Evolutionary conservation across 2,329 filamentous ascomycete species (phyloP), one percentile per base, ranked within the genome.

Genomic region (Zasmidium citrigriseum): DNA sequence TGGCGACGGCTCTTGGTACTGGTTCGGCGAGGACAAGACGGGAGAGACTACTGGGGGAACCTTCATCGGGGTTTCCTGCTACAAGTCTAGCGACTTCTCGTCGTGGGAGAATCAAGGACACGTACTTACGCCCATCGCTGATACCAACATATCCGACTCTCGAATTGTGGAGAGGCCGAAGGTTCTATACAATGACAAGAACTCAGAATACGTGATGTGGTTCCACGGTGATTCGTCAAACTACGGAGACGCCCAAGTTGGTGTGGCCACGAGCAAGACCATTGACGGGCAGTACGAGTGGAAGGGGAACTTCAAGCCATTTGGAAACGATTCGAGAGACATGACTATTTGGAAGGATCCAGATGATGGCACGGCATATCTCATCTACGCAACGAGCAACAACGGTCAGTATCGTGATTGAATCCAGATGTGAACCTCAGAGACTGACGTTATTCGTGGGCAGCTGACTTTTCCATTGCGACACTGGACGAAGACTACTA

Each of bases 11-110:
- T 82, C 80, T 0, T 90, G 85, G 75, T 90, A 89, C 74, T 81
- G 86, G 74, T 83, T 89, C 29, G 88, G 88, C 16, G 87, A 90
- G 70, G 87, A 89, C 73, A 89, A 89, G 70, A 83, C 83, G 1
- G 74, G 82, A n/a, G 85, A 86, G 22, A 80, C 77, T 1, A 73
- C 77, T 0, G 58, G 57, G 27, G 64, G 62, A 20, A 54, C 52
- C 29, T 89, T 89, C 70, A 81, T 84, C 58, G 85, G 85, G 52
- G 77, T 89, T 64, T 89, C 88, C 70, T 89, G 87, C 73, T 89
- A 89, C 71, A 84, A 83, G 0, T 87, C 83, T 14, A 77, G 76
- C 12, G 78, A 89, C 70, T 78, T 89, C 0, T 81, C 87, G 0
- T 79, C 86, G 63, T 89, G 87, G 87, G 83, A 76, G 0, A 86